Evolutionary conservation across 2,329 filamentous ascomycete species (phyloP).

Genomic region (Cladosporium sp.): DNA sequence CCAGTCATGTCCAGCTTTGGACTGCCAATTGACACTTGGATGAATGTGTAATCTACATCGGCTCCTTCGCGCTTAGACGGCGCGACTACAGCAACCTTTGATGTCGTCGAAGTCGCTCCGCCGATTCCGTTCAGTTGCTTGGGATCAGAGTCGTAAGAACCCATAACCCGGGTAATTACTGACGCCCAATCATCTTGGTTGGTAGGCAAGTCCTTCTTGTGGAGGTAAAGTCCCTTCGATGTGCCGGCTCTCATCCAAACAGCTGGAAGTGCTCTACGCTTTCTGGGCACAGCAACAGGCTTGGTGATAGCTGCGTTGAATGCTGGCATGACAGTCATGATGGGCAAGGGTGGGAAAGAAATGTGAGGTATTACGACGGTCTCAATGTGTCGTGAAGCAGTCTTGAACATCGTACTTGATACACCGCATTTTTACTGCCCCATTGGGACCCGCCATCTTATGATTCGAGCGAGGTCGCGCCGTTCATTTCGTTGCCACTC

Average conservation of each 20-base stretch:
- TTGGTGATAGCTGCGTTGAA: conserved; percentile 1
- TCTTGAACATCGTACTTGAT: conserved; percentile 14
- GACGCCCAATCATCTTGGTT: conserved; percentile 26
- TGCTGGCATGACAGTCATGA: conserved; percentile 13
- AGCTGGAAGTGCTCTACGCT: conserved; percentile 25
- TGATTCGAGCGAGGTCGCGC: background rate
- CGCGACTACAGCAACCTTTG: conserved; percentile 22
- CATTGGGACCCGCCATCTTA: background rate
- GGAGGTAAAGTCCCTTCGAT: conserved; percentile 39
- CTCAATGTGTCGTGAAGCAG: conserved; percentile 13
- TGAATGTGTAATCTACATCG: conserved; percentile 24
- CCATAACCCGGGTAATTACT: conserved; percentile 32
- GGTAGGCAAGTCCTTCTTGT: conserved; percentile 30
- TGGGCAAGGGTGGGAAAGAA: background rate
- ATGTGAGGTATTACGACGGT: conserved; percentile 12
- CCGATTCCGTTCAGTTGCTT: conserved; percentile 24
- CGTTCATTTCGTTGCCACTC: background rate
- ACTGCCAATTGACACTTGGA: conserved; percentile 19
- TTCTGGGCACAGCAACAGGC: conserved; percentile 3
- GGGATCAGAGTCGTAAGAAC: conserved; percentile 26
- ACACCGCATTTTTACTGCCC: background rate
- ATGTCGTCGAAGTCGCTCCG: conserved; percentile 23
- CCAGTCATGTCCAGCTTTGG: conserved; percentile 22
- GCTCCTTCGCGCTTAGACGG: conserved; percentile 17
- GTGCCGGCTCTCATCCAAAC: conserved; percentile 39